These are phyloP conservation scores for Plenodomus biglobosus DNA, from an alignment of 2,329 filamentous ascomycete species.

Conservation along the genomic window DNA sequence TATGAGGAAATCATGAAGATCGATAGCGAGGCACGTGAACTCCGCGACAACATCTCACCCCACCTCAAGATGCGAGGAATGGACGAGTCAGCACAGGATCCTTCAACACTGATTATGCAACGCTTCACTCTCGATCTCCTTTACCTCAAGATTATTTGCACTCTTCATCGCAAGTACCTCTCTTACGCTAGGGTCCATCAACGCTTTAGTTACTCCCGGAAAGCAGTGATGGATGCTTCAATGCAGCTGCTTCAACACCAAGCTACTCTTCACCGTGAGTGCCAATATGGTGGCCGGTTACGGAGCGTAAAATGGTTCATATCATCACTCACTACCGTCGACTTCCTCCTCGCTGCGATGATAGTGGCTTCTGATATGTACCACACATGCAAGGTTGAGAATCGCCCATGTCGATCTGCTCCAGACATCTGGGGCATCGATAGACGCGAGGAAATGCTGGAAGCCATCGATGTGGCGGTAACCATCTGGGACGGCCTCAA, in stretches of 20 bases:
- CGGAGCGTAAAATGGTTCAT: slow-evolving; percentile 77
- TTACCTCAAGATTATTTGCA: slow-evolving; percentile 84
- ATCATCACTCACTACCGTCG: slow-evolving; percentile 75
- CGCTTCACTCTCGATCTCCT: slow-evolving; percentile 82
- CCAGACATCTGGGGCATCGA: slow-evolving; percentile 50
- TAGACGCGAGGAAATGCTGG: slow-evolving; percentile 71
- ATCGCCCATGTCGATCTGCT: slow-evolving; percentile 39
- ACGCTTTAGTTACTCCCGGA: slow-evolving; percentile 80
- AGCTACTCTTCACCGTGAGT: slow-evolving; percentile 72
- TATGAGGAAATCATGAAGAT: slow-evolving; percentile 65
- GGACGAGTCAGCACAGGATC: slow-evolving; percentile 72
- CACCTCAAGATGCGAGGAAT: slow-evolving; percentile 76
- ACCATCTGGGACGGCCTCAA: slow-evolving; percentile 79
- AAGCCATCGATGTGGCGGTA: slow-evolving; percentile 69
- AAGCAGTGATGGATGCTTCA: slow-evolving; percentile 82
- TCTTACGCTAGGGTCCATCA: slow-evolving; percentile 71
- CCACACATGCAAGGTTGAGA: slow-evolving; percentile 58
- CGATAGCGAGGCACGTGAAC: slow-evolving; percentile 59
- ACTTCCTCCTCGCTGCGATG: slow-evolving; percentile 85
- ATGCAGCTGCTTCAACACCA: slow-evolving; percentile 80
- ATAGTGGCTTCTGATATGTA: slow-evolving; percentile 81
- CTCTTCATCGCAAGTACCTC: slow-evolving; percentile 86
- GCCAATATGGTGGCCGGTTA: slow-evolving; percentile 69
- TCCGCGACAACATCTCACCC: slow-evolving; percentile 69
- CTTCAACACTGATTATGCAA: slow-evolving; percentile 69